Base-by-base conservation (phyloP, 345 rosid genomes). In the Microthlaspi erraticum region DNA sequence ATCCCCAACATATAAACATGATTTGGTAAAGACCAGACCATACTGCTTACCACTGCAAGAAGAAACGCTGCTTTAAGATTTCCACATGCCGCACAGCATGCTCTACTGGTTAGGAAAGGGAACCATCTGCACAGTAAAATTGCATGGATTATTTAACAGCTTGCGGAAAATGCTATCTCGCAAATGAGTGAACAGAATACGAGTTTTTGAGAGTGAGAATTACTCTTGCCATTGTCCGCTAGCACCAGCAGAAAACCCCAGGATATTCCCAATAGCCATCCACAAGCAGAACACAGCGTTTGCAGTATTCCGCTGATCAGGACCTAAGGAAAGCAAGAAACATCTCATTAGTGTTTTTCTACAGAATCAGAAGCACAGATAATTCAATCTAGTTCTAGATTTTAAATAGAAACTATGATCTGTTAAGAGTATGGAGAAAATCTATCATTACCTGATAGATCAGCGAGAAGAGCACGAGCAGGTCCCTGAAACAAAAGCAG, bases 191-290 rank as follows among this genome's bases (percentile, higher is more conserved):
- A 23, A 58, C 12, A 44, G 7, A 68, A 64, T 23, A 41, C 48
- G 60, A 46, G 18, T n/a, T 61, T 67, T 31, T 53, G 37, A 58
- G 23, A 14, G 39, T 38, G 44, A 52, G 64, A 43, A 59, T 80
- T 80, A 91, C 99, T 91, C 91, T 78, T 88, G 85, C 98, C 98
- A 94, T 19, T 70, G 81, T 68, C 98, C 98, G 71, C 89, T 94
- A 36, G 99, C 87, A 82, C 96, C 99, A 14, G 98, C 92, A 42
- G 99, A 94, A 88, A 91, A 94, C 67, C 99, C 99, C 57, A 94
- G 83, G 51, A 94, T 83, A 66, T 91, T 94, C 60, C 98, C 98
- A 68, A 89, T 89, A 72, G 96, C 98, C 99, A 94, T 94, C 99
- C 99, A 91, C 7, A 85, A 82, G 76, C 97, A 91, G 82, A 94